These are phyloP conservation scores for Plectosphaerella sp. DNA, from an alignment of 2,329 filamentous ascomycete genomes.

Conservation along the genomic window DNA sequence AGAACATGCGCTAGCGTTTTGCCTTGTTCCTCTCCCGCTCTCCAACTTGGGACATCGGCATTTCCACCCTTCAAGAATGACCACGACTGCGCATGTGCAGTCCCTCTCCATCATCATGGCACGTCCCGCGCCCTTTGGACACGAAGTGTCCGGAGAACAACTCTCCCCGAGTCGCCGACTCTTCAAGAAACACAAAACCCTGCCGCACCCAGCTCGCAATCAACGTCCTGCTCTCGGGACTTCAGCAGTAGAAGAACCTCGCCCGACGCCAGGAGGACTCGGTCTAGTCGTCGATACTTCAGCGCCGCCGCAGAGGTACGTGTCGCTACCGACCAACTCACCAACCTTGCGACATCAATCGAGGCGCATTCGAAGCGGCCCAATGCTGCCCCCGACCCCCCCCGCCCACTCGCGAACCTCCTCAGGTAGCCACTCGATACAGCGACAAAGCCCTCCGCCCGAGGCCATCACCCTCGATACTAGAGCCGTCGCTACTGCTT, in stretches of 20 bases:
- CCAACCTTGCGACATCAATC: slow-evolving; percentile 36
- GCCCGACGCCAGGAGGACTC: slow-evolving; percentile 11
- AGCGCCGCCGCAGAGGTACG: slow-evolving; percentile 12
- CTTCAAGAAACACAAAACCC: slow-evolving; percentile 42
- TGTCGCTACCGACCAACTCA: slow-evolving; percentile 30
- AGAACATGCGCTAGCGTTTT: not conserved
- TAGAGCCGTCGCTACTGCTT: not conserved
- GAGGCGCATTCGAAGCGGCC: slow-evolving; percentile 36
- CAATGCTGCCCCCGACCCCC: slow-evolving; percentile 57
- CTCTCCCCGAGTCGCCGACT: slow-evolving; percentile 26
- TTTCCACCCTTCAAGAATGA: slow-evolving; percentile 12
- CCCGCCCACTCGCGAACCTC: slow-evolving; percentile 56
- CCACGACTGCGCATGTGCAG: slow-evolving; percentile 14
- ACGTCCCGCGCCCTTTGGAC: slow-evolving; percentile 20
- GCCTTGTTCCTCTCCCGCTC: too few species aligned
- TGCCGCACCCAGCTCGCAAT: slow-evolving; percentile 28
- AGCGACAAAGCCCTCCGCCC: slow-evolving; percentile 35
- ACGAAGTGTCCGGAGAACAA: slow-evolving; percentile 18
- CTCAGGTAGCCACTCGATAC: slow-evolving; percentile 43
- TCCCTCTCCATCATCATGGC: slow-evolving; percentile 27
- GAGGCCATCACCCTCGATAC: not conserved
- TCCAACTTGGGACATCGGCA: too few species aligned
- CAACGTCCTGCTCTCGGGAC: slow-evolving; percentile 1
- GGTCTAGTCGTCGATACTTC: slow-evolving; percentile 12
- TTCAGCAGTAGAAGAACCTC: slow-evolving; percentile 6